Base-by-base conservation (phyloP, 768 basidiomycete species). In the Punctularia strigosozonata region DNA sequence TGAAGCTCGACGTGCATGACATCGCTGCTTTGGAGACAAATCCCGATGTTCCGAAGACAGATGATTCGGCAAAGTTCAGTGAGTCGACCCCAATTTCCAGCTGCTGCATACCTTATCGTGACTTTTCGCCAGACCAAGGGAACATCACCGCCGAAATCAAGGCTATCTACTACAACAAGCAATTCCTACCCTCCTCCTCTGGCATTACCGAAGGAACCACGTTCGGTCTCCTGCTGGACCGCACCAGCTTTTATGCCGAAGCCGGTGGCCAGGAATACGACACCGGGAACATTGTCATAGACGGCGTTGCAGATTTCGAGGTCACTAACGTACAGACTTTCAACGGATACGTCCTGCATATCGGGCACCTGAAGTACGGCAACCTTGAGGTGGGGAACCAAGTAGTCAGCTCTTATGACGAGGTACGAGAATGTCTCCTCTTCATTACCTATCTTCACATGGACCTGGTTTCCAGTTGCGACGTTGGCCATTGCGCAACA, bases 191-290 rank as follows among this genome's bases (percentile, higher is more conserved):
- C 7, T 80, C 86, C 1, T 87, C 91, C 4, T 54, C 62, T 24
- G 62, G 63, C 28, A 71, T 94, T 32, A 74, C 84, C 0, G 63
- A 71, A n/a, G 75, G 68, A 43, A 57, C 72, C 4, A 58, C 68
- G 5, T 88, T 99, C 55, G 95, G 95, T 31, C 51, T 99, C 36
- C 56, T 99, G 21, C 78, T 99, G 36, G 87, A 98, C 62, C 73
- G 72, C 32, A 97, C 95, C 3, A 89, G 82, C 62, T 97, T 98
- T 61, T 99, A 99, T 46, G 92, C 95, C 5, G 95, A 99, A 62
- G 73, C 89, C 25, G 95, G 95, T 51, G 95, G 95, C 20, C 95
- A 99, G 55, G 94, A 98, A 61, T 78, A 86, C 50, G 95, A 99
- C 56, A 97, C 88, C 0, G 95, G 95, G 39, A 86, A 82, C 49